These are phyloP conservation scores for Roridomyces roridus DNA, from an alignment of 768 basidiomycete species.

Conservation along the genomic window DNA sequence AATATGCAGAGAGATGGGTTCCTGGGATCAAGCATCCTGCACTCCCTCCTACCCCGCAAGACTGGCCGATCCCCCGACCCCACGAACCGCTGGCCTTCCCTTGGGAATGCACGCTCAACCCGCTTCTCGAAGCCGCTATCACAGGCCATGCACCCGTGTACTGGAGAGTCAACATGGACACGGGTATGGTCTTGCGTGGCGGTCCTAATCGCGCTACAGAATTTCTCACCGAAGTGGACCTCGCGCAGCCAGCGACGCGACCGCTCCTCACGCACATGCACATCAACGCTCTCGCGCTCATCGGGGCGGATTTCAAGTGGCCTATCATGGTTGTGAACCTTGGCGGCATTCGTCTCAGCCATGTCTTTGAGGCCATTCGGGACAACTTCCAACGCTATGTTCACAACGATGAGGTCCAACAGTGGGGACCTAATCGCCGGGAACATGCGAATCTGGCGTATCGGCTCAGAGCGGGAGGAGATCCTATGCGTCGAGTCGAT, in stretches of 20 bases:
- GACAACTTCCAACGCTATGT: conserved; percentile 43
- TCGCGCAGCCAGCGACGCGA: conserved; percentile 67
- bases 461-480: conserved; percentile 19
- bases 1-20: conserved; percentile 55
- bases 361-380: conserved; percentile 56
- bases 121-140: conserved; percentile 54
- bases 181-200: conserved; percentile 35
- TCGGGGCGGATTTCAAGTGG: conserved; percentile 58
- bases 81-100: conserved; percentile 50
- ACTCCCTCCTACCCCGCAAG: conserved; percentile 54
- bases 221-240: conserved; percentile 41
- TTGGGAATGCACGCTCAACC: conserved; percentile 61
- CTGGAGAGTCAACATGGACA: conserved; percentile 51
- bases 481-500: conserved; percentile 41
- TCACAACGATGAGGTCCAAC: conserved; percentile 1
- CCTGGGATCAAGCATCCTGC: conserved; percentile 52
- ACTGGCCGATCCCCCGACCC: conserved; percentile 50
- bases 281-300: conserved; percentile 59
- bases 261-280: conserved; percentile 65
- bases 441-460: conserved; percentile 10
- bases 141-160: conserved; percentile 47
- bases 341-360: conserved; percentile 53
- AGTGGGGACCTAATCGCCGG: conserved; percentile 5
- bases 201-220: conserved; percentile 32
- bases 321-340: conserved; percentile 56